These are phyloP conservation scores for Ophiostoma ips DNA, from an alignment of 2,329 filamentous ascomycete genomes.

Conservation along the genomic window DNA sequence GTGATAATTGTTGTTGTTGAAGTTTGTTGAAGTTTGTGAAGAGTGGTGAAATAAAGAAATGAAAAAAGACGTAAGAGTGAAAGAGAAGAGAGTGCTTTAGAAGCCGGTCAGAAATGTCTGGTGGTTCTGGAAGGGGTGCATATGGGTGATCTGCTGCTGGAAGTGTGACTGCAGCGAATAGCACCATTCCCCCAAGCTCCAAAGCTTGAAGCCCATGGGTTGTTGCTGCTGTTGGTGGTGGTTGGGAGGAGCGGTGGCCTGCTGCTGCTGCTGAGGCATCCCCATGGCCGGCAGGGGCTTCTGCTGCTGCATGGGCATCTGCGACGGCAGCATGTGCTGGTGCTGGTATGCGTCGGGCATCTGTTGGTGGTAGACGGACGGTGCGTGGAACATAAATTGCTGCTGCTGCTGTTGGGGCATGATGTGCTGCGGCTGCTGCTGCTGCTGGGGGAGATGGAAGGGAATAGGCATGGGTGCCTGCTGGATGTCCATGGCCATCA, in stretches of 20 bases:
- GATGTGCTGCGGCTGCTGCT: conserved; percentile 9
- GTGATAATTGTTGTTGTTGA: background rate
- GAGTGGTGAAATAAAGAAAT: background rate
- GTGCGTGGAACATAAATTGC: background rate
- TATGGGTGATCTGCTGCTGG: conserved; percentile 5
- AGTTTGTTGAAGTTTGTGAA: background rate
- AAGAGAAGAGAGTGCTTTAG: background rate
- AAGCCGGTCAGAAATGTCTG: background rate
- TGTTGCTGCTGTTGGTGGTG: too few relatives aligned
- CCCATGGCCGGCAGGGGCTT: background rate
- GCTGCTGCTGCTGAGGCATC: background rate
- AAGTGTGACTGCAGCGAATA: conserved; percentile 3
- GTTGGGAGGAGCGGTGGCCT: background rate
- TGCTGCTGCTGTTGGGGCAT: conserved; percentile 7
- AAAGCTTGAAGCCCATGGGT: background rate
- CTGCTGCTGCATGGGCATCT: background rate
- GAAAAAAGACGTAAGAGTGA: background rate
- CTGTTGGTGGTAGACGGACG: conserved; percentile 18
- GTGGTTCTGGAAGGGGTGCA: conserved; percentile 3
- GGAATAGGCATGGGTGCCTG: background rate
- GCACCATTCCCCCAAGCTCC: background rate
- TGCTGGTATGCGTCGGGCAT: background rate
- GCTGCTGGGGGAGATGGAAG: background rate
- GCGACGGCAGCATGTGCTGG: conserved; percentile 28
- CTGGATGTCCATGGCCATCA: conserved; percentile 15